Evolutionary conservation across 2,329 filamentous ascomycete species (phyloP).

Genomic region (Alternaria consortialis): DNA sequence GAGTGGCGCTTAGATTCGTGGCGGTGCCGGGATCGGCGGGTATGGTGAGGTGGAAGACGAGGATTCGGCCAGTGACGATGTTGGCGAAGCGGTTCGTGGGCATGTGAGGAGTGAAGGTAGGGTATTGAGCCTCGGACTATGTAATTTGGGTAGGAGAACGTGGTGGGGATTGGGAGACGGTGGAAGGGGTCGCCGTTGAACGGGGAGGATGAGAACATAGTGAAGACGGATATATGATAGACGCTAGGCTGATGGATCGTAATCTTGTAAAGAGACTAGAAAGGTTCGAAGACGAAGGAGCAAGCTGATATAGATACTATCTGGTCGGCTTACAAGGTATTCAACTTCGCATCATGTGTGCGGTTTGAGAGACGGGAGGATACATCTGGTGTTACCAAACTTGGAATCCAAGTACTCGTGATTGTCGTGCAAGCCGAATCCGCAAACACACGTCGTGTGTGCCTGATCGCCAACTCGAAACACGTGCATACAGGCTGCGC

Average conservation of each 20-base stretch:
- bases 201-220: conserved; percentile 11
- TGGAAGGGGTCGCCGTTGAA: conserved; percentile 11
- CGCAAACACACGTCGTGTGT: conserved; percentile 10
- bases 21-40: background rate
- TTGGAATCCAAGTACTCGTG: conserved; percentile 4
- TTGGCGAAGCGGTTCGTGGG: background rate
- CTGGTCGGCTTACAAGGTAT: background rate
- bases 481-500: background rate
- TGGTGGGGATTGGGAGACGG: background rate
- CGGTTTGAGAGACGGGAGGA: conserved; percentile 8
- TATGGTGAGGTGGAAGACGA: background rate
- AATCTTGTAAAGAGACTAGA: background rate
- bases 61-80: background rate
- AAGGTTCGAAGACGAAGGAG: background rate
- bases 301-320: background rate
- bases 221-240: background rate
- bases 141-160: conserved; percentile 6
- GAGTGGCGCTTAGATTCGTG: background rate
- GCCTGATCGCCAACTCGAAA: background rate
- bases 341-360: background rate
- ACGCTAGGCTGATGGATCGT: background rate
- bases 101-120: background rate
- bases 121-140: background rate
- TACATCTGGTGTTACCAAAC: conserved; percentile 5
- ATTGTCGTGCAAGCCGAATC: conserved; percentile 8